These are phyloP conservation scores for Gossypium thurberi DNA, from an alignment of 345 rosid species.

Conservation along the genomic window DNA sequence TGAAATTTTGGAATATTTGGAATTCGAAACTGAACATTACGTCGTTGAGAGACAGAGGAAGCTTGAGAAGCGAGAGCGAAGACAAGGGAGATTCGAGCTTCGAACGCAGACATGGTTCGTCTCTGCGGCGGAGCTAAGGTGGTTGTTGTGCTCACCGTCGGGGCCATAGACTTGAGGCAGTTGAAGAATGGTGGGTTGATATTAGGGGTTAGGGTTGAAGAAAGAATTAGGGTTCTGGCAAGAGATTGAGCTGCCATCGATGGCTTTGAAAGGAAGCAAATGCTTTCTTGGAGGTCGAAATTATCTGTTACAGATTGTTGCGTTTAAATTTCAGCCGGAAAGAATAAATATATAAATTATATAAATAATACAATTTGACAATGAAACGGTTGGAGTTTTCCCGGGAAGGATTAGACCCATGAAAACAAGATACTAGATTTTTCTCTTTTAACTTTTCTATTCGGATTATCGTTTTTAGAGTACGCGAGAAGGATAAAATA, in stretches of 20 bases:
- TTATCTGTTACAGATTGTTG: not conserved
- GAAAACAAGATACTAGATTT: not conserved
- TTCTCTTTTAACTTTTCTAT: not conserved
- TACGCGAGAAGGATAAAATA: no score
- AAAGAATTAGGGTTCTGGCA: slow-evolving; percentile 8
- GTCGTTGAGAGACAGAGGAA: slow-evolving; percentile 63
- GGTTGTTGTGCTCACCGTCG: slow-evolving; percentile 14
- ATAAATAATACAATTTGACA: not conserved
- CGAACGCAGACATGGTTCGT: slow-evolving; percentile 46
- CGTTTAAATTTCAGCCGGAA: slow-evolving; percentile 5
- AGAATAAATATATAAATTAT: not conserved
- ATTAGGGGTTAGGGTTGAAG: slow-evolving; percentile 1
- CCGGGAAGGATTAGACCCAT: not conserved
- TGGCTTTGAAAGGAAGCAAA: slow-evolving; percentile 26
- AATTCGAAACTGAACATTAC: slow-evolving; percentile 38
- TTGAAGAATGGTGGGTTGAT: slow-evolving; percentile 11
- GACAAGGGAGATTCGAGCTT: slow-evolving; percentile 73
- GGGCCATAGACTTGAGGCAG: slow-evolving; percentile 28
- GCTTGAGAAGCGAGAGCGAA: slow-evolving; percentile 79
- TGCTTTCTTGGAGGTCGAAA: not conserved
- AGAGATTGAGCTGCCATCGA: slow-evolving; percentile 24
- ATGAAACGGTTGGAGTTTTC: not conserved
- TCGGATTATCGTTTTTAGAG: no score
- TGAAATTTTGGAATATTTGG: not conserved
- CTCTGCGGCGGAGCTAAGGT: slow-evolving; percentile 28